These are phyloP conservation scores for Citrullus amarus DNA, from an alignment of 306 rosid species.

Conservation along the genomic window DNA sequence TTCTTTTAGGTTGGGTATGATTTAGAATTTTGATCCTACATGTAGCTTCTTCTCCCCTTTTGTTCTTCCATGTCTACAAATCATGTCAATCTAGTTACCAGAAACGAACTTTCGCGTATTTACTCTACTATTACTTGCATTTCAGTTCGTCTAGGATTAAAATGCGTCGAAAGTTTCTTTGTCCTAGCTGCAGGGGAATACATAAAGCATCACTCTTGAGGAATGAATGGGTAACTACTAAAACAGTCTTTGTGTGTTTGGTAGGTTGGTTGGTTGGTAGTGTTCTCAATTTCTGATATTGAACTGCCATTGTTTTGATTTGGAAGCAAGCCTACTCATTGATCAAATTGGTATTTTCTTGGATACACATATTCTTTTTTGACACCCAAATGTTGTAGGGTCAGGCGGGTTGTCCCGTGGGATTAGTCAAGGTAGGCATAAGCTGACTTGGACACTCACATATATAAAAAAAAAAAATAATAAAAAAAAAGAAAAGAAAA, in stretches of 20 bases:
- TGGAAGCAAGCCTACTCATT: background rate
- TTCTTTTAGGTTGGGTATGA: background rate
- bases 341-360: background rate
- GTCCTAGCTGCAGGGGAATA: background rate
- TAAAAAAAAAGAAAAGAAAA: no score
- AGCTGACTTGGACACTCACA: no score
- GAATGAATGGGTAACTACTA: background rate
- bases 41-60: background rate
- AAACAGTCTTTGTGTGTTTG: background rate
- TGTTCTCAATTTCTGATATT: background rate
- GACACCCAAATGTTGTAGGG: no score
- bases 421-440: no score
- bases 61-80: background rate
- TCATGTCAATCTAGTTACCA: background rate
- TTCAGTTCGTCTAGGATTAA: background rate
- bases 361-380: background rate
- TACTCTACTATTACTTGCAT: background rate
- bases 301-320: background rate
- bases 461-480: no score
- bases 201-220: background rate
- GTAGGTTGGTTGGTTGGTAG: constrained; percentile 3
- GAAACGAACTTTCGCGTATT: no score
- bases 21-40: background rate
- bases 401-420: no score
- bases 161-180: background rate